Percentiles rank a stretch among this genome's conserved stretches.
Conservation (phyloP, 768 basidiomycete species). For the Podaxis sp. region DNA sequence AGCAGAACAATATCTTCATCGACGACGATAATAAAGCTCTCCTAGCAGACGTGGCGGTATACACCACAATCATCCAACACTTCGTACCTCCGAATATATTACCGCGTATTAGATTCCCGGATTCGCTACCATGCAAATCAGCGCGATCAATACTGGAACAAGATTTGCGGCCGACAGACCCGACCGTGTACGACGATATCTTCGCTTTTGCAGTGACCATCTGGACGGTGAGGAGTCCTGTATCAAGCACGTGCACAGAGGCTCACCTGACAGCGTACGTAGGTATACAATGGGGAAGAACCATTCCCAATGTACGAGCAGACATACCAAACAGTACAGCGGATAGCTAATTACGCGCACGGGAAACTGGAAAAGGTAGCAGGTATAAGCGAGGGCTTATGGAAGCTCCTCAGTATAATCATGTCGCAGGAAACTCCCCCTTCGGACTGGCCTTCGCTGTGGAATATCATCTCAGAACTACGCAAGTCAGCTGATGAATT, state of each 20-base stretch:
- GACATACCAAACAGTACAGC: not conserved
- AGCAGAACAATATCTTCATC: constrained; percentile 5
- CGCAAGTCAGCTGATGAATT: not conserved
- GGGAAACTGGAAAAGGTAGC: not conserved
- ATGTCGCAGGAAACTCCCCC: not conserved
- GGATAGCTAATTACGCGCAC: not conserved
- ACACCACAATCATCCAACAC: not conserved
- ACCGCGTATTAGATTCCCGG: not conserved
- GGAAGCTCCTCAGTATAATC: not conserved
- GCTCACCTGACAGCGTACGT: not conserved
- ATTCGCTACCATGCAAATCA: constrained; percentile 1
- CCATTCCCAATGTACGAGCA: not conserved
- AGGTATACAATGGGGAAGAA: not conserved
- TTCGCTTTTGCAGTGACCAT: constrained; percentile 6
- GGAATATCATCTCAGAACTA: not conserved
- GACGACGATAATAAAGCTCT: not conserved
- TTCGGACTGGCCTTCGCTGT: not conserved
- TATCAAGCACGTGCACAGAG: no score
- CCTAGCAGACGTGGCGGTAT: not conserved
- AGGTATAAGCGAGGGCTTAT: constrained; percentile 3
- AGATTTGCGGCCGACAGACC: not conserved
- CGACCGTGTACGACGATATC: not conserved
- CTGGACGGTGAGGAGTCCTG: not conserved
- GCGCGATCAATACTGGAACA: not conserved
- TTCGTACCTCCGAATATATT: not conserved